phyloP scores from a whole-genome alignment of 768 basidiomycete genomes.

The Porphyrellus cyaneotinctus region DNA sequence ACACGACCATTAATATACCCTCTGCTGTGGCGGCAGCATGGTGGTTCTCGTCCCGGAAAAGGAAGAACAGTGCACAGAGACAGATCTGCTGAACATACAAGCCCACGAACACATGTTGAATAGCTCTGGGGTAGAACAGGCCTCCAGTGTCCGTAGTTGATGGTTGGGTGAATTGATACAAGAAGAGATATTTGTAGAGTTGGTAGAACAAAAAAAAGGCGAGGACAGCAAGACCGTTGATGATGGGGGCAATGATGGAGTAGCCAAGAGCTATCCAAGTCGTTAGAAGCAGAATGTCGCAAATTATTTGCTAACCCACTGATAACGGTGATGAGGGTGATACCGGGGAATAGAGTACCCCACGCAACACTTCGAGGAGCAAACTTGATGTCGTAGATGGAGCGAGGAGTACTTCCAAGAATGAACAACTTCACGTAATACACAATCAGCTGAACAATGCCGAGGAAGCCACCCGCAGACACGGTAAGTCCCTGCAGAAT shows the following conservation, averaged over 20 bases:
- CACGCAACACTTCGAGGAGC: slow-evolving; percentile 58
- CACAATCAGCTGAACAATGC: slow-evolving; percentile 65
- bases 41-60: slow-evolving; percentile 53
- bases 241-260: slow-evolving; percentile 86
- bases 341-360: slow-evolving; percentile 71
- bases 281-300: neutral
- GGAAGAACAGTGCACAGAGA: slow-evolving; percentile 86
- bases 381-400: slow-evolving; percentile 82
- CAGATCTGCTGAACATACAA: slow-evolving; percentile 89
- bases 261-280: slow-evolving; percentile 59
- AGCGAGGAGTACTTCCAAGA: slow-evolving; percentile 84
- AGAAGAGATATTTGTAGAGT: slow-evolving; percentile 83
- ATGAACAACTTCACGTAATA: slow-evolving; percentile 92
- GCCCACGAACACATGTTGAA: slow-evolving; percentile 91
- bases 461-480: slow-evolving; percentile 76
- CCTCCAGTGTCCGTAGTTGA: slow-evolving; percentile 79
- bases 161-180: slow-evolving; percentile 74
- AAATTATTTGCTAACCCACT: slow-evolving; percentile 40
- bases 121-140: slow-evolving; percentile 90
- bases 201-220: slow-evolving; percentile 84
- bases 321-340: slow-evolving; percentile 81
- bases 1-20: slow-evolving; percentile 78
- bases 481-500: slow-evolving; percentile 78
- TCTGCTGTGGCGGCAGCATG: slow-evolving; percentile 62
- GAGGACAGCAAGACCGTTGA: slow-evolving; percentile 81